Conservation (phyloP, 2,329 filamentous ascomycete species). For the Diaporthe humulicola region DNA sequence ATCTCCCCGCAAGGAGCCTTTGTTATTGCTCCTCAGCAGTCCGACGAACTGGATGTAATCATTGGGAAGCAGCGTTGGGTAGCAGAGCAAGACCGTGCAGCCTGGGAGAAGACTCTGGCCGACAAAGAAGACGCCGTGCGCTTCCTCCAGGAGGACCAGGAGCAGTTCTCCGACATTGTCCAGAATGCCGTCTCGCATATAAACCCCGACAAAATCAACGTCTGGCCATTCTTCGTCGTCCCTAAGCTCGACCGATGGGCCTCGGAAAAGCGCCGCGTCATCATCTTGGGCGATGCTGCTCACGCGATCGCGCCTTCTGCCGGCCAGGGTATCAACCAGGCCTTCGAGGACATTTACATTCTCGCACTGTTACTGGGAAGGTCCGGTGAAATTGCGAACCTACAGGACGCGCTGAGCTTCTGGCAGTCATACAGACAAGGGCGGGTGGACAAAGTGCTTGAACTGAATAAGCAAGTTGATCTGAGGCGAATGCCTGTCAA, state of each 20-base stretch:
- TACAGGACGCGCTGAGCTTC: slow-evolving; percentile 25
- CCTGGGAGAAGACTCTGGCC: slow-evolving; percentile 55
- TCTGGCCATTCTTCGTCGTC: slow-evolving; percentile 65
- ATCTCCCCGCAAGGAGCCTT: slow-evolving; percentile 61
- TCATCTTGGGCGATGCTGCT: slow-evolving; percentile 63
- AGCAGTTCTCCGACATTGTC: slow-evolving; percentile 53
- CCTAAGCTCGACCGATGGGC: slow-evolving; percentile 61
- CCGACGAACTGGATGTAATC: slow-evolving; percentile 62
- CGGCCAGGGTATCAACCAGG: slow-evolving; percentile 61
- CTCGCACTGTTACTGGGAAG: slow-evolving; percentile 56
- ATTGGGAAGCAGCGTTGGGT: slow-evolving; percentile 60
- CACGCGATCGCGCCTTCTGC: slow-evolving; percentile 63
- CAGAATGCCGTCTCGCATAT: slow-evolving; percentile 50
- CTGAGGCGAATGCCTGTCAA: slow-evolving; percentile 58
- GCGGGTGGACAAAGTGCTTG: slow-evolving; percentile 60
- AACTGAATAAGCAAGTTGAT: slow-evolving; percentile 63
- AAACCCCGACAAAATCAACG: slow-evolving; percentile 51
- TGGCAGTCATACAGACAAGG: slow-evolving; percentile 65
- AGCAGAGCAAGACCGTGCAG: slow-evolving; percentile 53
- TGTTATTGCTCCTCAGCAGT: slow-evolving; percentile 62
- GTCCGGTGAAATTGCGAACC: slow-evolving; percentile 32
- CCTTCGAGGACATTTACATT: slow-evolving; percentile 60
- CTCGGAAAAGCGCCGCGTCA: slow-evolving; percentile 52
- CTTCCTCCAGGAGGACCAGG: slow-evolving; percentile 50
- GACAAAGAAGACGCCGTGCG: slow-evolving; percentile 55